A percentile compares a stretch with the other conserved stretches of the same genome.
Evolutionary conservation across 805 yeast species (phyloP).

Genomic region (Lipomyces sp.): DNA sequence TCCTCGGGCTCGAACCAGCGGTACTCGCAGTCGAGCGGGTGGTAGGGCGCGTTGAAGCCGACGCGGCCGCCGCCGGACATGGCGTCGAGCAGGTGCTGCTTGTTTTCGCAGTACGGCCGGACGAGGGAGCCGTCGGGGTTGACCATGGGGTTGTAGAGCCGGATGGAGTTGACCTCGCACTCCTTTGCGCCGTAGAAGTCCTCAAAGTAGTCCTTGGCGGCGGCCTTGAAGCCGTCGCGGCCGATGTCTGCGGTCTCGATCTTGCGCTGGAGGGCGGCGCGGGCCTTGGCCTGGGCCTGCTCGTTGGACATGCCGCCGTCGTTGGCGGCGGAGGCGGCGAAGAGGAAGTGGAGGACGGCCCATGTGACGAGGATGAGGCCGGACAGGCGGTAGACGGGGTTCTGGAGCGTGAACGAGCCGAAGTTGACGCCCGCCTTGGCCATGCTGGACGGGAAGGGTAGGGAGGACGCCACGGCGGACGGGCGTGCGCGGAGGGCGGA

Average conservation of each 20-base stretch:
- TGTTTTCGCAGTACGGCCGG: slow-evolving; percentile 22
- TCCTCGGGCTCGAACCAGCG: slow-evolving; percentile 30
- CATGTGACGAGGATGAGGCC: slow-evolving; percentile 17
- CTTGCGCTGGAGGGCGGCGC: slow-evolving; percentile 16
- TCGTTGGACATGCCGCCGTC: slow-evolving; percentile 13
- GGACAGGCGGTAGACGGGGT: slow-evolving; percentile 24
- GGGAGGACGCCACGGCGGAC: neutral
- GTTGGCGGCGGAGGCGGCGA: slow-evolving; percentile 7
- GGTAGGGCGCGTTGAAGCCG: slow-evolving; percentile 17
- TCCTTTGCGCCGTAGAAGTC: slow-evolving; percentile 29
- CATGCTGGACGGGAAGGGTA: slow-evolving; percentile 13
- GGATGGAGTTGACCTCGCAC: slow-evolving; percentile 19
- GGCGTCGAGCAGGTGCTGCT: slow-evolving; percentile 17
- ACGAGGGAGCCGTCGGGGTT: slow-evolving; percentile 19
- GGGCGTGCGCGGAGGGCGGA: too few species aligned
- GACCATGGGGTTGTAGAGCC: slow-evolving; percentile 25
- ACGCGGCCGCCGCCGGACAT: slow-evolving; percentile 19
- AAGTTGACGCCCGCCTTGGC: slow-evolving; percentile 15
- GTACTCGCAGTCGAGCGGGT: slow-evolving; percentile 25
- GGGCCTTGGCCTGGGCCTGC: slow-evolving; percentile 24
- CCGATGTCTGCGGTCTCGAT: slow-evolving; percentile 21
- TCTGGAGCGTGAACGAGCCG: slow-evolving; percentile 18
- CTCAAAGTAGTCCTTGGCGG: slow-evolving; percentile 13
- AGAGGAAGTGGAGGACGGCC: slow-evolving; percentile 18
- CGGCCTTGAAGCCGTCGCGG: slow-evolving; percentile 21